These are phyloP conservation scores for Furculomyces boomerangus DNA, from an alignment of 371 early-diverging fungal genomes.

Conservation along the genomic window DNA sequence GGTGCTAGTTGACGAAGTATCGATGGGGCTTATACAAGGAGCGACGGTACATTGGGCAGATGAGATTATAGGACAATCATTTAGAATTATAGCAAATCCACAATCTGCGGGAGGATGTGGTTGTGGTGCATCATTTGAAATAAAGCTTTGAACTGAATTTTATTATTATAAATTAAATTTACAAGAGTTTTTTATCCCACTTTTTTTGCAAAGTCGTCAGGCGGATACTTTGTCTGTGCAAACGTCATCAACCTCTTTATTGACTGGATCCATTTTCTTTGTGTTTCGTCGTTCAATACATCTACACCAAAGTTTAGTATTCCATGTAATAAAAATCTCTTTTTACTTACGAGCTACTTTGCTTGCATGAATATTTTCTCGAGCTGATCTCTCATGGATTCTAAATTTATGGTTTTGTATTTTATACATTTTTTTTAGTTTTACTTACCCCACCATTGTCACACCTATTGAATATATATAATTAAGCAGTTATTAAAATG, in stretches of 20 bases:
- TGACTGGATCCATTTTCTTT: constrained; percentile 96
- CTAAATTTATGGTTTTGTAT: constrained; percentile 34
- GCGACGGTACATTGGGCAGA: constrained; percentile 76
- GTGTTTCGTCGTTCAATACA: constrained; percentile 92
- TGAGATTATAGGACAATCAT: constrained; percentile 84
- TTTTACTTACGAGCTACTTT: constrained; percentile 58
- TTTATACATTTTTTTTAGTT: neutral
- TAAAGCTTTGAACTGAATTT: constrained; percentile 17
- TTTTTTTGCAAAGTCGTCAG: constrained; percentile 42
- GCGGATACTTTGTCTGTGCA: constrained; percentile 81
- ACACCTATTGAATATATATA: constrained; percentile 9
- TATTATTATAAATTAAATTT: neutral
- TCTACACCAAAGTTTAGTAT: constrained; percentile 14
- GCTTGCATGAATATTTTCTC: constrained; percentile 85
- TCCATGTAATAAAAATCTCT: neutral
- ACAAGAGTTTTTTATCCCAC: constrained; percentile 6
- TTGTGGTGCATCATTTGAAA: constrained; percentile 50
- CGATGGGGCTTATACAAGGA: constrained; percentile 70
- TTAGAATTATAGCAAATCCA: constrained; percentile 76
- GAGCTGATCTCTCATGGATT: constrained; percentile 92
- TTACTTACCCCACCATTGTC: constrained; percentile 27
- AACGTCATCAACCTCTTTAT: constrained; percentile 93
- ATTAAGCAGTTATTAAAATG: neutral
- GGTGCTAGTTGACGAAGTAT: constrained; percentile 62
- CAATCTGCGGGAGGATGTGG: constrained; percentile 85